Conservation (phyloP, 1,284 basidiomycete genomes). For the Wolfiporia cocos region DNA sequence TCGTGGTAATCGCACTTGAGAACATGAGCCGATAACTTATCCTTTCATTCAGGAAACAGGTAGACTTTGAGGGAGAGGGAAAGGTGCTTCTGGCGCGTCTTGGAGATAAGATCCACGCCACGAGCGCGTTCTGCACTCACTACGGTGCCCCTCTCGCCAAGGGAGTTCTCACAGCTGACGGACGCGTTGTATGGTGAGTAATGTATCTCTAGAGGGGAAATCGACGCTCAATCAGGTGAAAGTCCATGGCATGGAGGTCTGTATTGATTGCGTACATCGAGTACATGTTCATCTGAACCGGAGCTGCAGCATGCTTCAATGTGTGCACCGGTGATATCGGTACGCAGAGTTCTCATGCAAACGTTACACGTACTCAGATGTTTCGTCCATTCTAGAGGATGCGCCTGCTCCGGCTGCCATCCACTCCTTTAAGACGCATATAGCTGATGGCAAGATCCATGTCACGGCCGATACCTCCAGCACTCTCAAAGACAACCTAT, state of each 20-base stretch:
- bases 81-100: conserved; percentile 80
- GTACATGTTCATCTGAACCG: not conserved
- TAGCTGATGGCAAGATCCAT: conserved; percentile 72
- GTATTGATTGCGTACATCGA: conserved; percentile 11
- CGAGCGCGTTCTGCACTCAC: conserved; percentile 86
- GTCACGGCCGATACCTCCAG: conserved; percentile 71
- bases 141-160: conserved; percentile 83
- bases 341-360: conserved; percentile 21
- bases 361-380: conserved; percentile 24
- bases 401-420: conserved; percentile 85
- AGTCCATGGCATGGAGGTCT: conserved; percentile 89
- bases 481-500: conserved; percentile 67
- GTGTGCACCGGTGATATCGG: conserved; percentile 76
- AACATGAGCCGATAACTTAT: not conserved
- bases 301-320: conserved; percentile 75
- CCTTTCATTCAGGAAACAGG: conserved; percentile 59
- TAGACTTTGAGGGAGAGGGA: conserved; percentile 71
- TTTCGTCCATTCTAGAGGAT: conserved; percentile 56
- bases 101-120: conserved; percentile 72
- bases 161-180: conserved; percentile 77
- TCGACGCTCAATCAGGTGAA: conserved; percentile 4
- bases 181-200: conserved; percentile 71
- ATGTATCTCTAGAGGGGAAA: not conserved
- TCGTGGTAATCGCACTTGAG: conserved; percentile 13
- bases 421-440: conserved; percentile 72